A percentile compares a stretch with the other conserved stretches of the same genome.
These are phyloP conservation scores for Apostasia shenzhenica DNA, from an alignment of 106 monocot genomes.

Conservation along the genomic window DNA sequence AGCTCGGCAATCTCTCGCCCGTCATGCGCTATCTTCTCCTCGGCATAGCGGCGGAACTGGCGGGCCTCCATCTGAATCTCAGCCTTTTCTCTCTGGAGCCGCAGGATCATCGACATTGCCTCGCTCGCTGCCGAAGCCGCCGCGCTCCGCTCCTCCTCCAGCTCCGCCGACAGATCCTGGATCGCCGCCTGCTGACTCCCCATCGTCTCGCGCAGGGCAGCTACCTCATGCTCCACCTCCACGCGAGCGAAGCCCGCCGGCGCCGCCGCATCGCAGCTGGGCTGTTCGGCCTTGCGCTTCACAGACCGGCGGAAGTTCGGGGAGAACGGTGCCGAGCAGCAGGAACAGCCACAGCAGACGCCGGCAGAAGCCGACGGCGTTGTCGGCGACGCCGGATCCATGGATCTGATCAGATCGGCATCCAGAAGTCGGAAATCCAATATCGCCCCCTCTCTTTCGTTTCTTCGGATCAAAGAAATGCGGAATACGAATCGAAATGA, in stretches of 20 bases:
- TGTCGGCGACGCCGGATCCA: neutral
- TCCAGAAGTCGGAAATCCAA: neutral
- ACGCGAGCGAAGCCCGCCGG: slow-evolving; percentile 3
- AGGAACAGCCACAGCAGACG: neutral
- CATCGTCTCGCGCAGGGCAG: slow-evolving; percentile 16
- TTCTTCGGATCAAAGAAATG: neutral
- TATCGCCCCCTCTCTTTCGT: neutral
- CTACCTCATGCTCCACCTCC: slow-evolving; percentile 18
- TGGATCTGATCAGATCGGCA: neutral
- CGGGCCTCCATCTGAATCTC: slow-evolving; percentile 24
- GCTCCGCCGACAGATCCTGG: slow-evolving; percentile 19
- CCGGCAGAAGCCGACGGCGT: neutral
- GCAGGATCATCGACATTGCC: slow-evolving; percentile 33
- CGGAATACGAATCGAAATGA: neutral
- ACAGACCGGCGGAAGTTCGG: neutral
- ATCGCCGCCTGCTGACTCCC: slow-evolving; percentile 20
- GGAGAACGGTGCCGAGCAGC: slow-evolving; percentile 2
- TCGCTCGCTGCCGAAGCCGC: slow-evolving; percentile 21
- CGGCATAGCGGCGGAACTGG: slow-evolving; percentile 24
- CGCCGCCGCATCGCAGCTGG: neutral
- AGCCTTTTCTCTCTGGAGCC: slow-evolving; percentile 30
- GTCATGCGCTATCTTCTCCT: slow-evolving; percentile 28
- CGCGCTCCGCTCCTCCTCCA: slow-evolving; percentile 29
- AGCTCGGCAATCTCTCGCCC: slow-evolving; percentile 16
- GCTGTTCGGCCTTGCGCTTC: slow-evolving; percentile 16